A percentile compares a stretch with the other conserved stretches of the same genome.
Evolutionary conservation across 176 grass and related monocot genomes (phyloP).

Genomic region (Juncus effusus): DNA sequence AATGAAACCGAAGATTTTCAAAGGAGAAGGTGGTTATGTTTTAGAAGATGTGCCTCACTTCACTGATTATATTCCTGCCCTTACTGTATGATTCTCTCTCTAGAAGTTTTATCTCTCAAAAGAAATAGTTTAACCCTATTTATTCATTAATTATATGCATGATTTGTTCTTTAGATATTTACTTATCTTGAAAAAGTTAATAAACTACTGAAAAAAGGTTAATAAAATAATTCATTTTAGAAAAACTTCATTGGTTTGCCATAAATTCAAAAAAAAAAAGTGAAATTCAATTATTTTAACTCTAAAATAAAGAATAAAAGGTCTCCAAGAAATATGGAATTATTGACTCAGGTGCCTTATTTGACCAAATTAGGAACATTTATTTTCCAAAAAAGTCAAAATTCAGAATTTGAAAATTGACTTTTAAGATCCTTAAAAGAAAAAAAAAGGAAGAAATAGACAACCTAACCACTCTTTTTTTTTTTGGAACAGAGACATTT

Average conservation of each 20-base stretch:
- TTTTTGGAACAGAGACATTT: too few species aligned
- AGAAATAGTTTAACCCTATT: not conserved
- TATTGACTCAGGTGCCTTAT: constrained; percentile 21
- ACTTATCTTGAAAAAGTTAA: not conserved
- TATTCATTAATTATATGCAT: too few species aligned
- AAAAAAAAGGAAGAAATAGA: not conserved
- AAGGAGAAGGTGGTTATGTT: constrained; percentile 51
- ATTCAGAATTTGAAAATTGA: not conserved
- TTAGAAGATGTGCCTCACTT: constrained; percentile 79
- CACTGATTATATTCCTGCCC: constrained; percentile 47
- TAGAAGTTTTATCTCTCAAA: not conserved
- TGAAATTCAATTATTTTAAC: too few species aligned
- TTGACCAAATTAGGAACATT: constrained; percentile 1
- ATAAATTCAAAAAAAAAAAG: too few species aligned
- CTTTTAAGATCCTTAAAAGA: not conserved
- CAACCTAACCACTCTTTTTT: not conserved
- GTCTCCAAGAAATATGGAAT: not conserved
- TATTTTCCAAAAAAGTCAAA: not conserved
- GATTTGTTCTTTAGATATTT: too few species aligned
- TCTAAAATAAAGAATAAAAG: too few species aligned
- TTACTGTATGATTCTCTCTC: constrained; percentile 24
- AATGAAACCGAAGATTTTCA: constrained; percentile 45
- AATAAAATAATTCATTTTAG: not conserved
- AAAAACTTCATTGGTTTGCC: not conserved
- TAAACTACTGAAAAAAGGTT: not conserved